phyloP scores from a whole-genome alignment of 2,329 filamentous ascomycete species.

The Xylariaceae sp. region DNA sequence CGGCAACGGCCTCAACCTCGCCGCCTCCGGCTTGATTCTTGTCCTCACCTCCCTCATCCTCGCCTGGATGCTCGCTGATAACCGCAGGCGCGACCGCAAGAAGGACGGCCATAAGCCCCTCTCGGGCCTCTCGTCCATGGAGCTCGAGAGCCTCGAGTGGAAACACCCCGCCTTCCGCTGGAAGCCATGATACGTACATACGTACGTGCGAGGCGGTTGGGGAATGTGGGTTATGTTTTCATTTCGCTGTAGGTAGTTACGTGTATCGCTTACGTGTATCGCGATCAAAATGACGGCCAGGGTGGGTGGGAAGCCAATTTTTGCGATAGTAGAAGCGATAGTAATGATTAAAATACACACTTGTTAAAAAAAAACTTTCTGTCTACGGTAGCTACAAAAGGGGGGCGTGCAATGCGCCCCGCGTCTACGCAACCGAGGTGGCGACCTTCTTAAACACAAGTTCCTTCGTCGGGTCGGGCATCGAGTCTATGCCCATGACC shows the following conservation, averaged over 20 bases:
- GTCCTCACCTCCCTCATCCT: constrained; percentile 51
- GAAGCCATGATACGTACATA: constrained; percentile 47
- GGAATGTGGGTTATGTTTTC: too few species aligned
- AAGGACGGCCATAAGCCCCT: constrained; percentile 56
- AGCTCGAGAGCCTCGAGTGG: constrained; percentile 63
- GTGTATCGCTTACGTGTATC: too few species aligned
- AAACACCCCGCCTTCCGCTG: constrained; percentile 63
- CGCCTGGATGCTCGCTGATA: constrained; percentile 64
- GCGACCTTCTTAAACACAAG: constrained; percentile 22
- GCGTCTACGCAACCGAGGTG: constrained; percentile 4
- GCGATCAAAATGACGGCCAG: too few species aligned
- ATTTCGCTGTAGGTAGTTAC: too few species aligned
- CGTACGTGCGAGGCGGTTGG: too few species aligned
- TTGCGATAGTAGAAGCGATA: too few species aligned
- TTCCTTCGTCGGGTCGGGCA: constrained; percentile 26
- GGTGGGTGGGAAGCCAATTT: too few species aligned
- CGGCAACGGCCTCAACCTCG: constrained; percentile 71
- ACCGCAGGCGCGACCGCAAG: constrained; percentile 52
- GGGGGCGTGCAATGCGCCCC: not conserved
- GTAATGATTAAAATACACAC: too few species aligned
- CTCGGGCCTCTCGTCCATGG: constrained; percentile 49
- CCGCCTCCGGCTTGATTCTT: constrained; percentile 55
- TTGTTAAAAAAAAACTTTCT: too few species aligned
- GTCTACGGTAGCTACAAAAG: not conserved
- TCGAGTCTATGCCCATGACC: constrained; percentile 9